Base-by-base conservation (phyloP, 2,329 filamentous ascomycete species). In the Cordyceps tenuipes region DNA sequence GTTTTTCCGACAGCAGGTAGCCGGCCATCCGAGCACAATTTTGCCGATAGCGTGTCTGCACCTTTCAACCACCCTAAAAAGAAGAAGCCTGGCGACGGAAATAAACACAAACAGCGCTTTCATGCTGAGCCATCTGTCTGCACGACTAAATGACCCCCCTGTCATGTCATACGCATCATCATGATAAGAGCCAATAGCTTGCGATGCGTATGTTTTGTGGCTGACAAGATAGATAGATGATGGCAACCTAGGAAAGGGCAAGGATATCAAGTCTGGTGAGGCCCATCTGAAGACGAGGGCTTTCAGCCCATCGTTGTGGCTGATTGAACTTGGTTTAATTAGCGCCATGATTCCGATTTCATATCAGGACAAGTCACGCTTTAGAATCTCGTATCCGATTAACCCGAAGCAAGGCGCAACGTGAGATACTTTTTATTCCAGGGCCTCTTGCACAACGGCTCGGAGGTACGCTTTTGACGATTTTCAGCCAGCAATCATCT, bases 261-360 rank as follows among this genome's bases (percentile, higher is more conserved):
- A 23, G 41, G 41, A 36, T 47, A 29, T 34, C 41, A 6, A 43
- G n/a, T 15, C 9, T 41, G n/a, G n/a, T n/a, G n/a, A n/a, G n/a
- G n/a, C n/a, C n/a, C n/a, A n/a, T n/a, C n/a, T 56, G 53, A 56
- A 56, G 53, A 56, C 23, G 53, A 44, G 41, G 41, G 41, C 26
- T 23, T 46, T 46, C 43, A 23, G 13, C 47, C 43, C 26, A 55
- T 23, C 13, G n/a, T 43, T 26, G 13, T 47, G 43, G 26, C 43
- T 47, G 26, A 10, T 5, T 23, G 3, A 17, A n/a, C 26, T 55
- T 19, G 29, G 10, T 26, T 36, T 56, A 12, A n/a, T 36, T 47
- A 56, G 53, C 19, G 43, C 15, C 43, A 56, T 29, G 29, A 39
- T 19, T 29, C 34, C 53, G 43, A 56, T 56, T 36, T 56, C 53